Evolutionary conservation across 1,284 basidiomycete species (phyloP).

Genomic region (Thecaphora thlaspeos): DNA sequence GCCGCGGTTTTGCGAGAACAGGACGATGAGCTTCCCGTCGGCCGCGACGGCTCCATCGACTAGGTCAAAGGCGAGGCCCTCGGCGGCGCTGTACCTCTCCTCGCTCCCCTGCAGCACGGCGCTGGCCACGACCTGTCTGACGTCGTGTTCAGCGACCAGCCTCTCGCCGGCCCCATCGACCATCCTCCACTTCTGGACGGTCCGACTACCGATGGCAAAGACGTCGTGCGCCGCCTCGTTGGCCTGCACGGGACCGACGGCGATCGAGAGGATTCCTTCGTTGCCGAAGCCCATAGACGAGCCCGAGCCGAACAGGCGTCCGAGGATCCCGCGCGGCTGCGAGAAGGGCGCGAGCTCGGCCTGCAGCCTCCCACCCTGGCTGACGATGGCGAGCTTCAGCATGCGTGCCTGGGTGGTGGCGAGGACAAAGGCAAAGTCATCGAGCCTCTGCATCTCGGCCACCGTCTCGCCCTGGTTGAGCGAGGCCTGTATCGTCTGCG

Average conservation of each 20-base stretch:
- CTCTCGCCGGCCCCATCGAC: conserved; percentile 41
- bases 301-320: conserved; percentile 43
- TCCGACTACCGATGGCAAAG: conserved; percentile 41
- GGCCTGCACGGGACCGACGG: conserved; percentile 23
- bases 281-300: conserved; percentile 21
- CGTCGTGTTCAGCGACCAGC: conserved; percentile 49
- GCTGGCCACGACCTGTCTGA: conserved; percentile 44
- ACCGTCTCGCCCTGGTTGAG: conserved; percentile 29
- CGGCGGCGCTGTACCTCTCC: conserved; percentile 36
- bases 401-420: conserved; percentile 42
- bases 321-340: conserved; percentile 45
- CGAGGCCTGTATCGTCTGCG: conserved; percentile 18
- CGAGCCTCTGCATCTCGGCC: conserved; percentile 27
- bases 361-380: conserved; percentile 34
- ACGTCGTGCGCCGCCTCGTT: conserved; percentile 29
- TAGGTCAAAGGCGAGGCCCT: conserved; percentile 22
- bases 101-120: conserved; percentile 31
- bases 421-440: conserved; percentile 23
- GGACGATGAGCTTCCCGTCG: conserved; percentile 31
- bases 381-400: conserved; percentile 31
- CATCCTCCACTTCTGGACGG: conserved; percentile 52
- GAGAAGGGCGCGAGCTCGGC: conserved; percentile 35
- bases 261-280: conserved; percentile 35
- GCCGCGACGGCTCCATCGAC: conserved; percentile 24
- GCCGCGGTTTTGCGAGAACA: conserved; percentile 27